Conservation (phyloP, 768 basidiomycete species). For the Gautieria morchelliformis region DNA sequence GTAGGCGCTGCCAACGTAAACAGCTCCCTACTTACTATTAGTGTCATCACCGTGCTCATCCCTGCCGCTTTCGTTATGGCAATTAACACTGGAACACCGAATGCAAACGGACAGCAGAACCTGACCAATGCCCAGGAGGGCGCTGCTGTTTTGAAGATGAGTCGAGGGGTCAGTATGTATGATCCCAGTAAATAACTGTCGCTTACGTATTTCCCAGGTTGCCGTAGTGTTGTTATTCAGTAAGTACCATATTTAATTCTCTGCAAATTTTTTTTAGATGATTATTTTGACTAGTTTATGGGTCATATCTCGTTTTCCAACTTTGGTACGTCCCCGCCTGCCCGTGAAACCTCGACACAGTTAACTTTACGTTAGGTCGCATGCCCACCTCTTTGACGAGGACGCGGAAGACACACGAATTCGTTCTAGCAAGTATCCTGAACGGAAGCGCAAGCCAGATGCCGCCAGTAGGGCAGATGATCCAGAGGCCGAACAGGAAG, state of each 20-base stretch:
- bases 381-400: slow-evolving; percentile 58
- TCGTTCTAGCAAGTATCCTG: slow-evolving; percentile 17
- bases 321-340: slow-evolving; percentile 24
- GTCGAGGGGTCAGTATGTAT: slow-evolving; percentile 51
- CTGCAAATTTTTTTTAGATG: too few species aligned
- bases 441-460: not conserved
- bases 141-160: slow-evolving; percentile 53
- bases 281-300: slow-evolving; percentile 46
- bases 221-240: slow-evolving; percentile 71
- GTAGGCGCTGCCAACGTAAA: slow-evolving; percentile 68
- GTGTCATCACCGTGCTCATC: slow-evolving; percentile 69
- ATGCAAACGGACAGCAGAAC: too few species aligned
- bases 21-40: slow-evolving; percentile 65
- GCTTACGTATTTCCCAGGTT: slow-evolving; percentile 32
- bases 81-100: not conserved
- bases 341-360: not conserved
- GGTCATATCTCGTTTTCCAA: slow-evolving; percentile 69
- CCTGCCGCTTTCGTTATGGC: slow-evolving; percentile 26
- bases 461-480: not conserved
- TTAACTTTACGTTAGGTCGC: slow-evolving; percentile 33
- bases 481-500: slow-evolving; percentile 14
- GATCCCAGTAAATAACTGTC: not conserved
- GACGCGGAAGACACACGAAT: slow-evolving; percentile 11
- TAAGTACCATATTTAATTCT: slow-evolving; percentile 23
- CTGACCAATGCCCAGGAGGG: slow-evolving; percentile 28